Evolutionary conservation across 1,284 basidiomycete species (phyloP), one percentile per base, ranked within the genome.

Genomic region (Phellopilus nigrolimitatus): DNA sequence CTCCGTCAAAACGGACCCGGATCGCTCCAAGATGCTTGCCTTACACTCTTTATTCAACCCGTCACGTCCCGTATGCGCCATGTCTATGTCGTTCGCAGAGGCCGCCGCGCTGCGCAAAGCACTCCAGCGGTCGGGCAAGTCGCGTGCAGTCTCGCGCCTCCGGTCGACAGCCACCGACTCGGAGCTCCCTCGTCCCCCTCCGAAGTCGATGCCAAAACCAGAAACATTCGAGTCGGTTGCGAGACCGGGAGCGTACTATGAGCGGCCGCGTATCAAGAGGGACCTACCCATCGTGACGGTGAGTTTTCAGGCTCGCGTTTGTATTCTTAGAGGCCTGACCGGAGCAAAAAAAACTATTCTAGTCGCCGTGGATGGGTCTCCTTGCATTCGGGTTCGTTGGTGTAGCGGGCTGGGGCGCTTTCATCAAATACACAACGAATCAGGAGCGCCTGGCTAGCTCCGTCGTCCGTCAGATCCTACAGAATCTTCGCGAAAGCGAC

Each of bases 401-500:
- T 13, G 64, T 84, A 3, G 65, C 76, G 2, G 77, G 74, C 9
- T 89, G 87, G 87, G 77, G 68, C 10, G 72, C 70, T 3, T 90
- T 90, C 64, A 72, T 88, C 57, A 71, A 74, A 24, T 81, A 79
- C 57, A 80, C 79, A 7, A 82, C 81, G 53, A 90, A 89, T 67
- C 79, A 86, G 61, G 88, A 90, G 62, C 82, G 80, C 59, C 71
- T 88, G 21, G 79, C 84, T n/a, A 84, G 79, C 58, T 89, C 87
- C 3, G 79, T 88, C 39, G 79, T 84, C 53, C 76, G 79, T 46
- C 81, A 80, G 56, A 71, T 89, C 48, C 66, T 85, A 64, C 72
- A 75, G 44, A 78, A 78, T 8, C 64, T 87, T 25, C 74, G 76
- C 51, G 75, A 76, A 55, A 59, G 68, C 8, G 71, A 73, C 50